Evolutionary conservation across 495 filamentous ascomycete species (phyloP), one percentile per base, ranked within the genome.

Genomic region (Beverwykella pulmonaria): DNA sequence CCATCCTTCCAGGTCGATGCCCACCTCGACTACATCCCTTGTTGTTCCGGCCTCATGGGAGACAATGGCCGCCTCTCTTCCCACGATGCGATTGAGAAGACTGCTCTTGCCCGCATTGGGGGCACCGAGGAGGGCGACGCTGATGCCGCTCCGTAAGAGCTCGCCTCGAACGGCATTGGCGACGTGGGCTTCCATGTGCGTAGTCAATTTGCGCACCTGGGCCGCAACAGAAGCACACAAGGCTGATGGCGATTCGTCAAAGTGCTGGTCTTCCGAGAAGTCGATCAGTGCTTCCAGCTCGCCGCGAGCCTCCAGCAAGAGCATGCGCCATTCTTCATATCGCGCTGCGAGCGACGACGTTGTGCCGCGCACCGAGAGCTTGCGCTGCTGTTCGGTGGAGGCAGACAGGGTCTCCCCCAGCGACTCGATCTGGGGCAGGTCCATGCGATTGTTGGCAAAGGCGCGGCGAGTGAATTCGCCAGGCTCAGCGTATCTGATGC

Each of bases 51-150:
- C 91, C 74, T 98, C 93, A 0, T 84, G 80, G 48, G 92, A 96
- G 2, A 98, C 95, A 73, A 98, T 98, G 20, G 91, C 92, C 0
- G 94, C 95, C 72, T 98, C 93, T 53, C 93, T 81, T 1, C 93
- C 93, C n/a, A 96, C 91, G 67, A 98, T 82, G 55, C 84, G 80
- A 77, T 98, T 98, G 72, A 98, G 84, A 60, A 98, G 78, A 1
- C 91, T 95, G 72, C 93, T 97, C 75, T 98, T 98, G 20, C 94
- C 94, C 0, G 89, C 93, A 78, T 98, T 98, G 12, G 94, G 95
- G 7, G 93, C 90, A 0, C 94, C 94, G 6, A 98, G 79, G 7
- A 98, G 81, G 1, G 92, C 88, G 61, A 98, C 84, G 61, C 84
- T 86, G 59, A 98, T 95, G 0, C 94, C 94, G 67, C 86, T 91